Percentiles rank a stretch among this genome's conserved stretches.
Evolutionary conservation across 495 filamentous ascomycete species (phyloP).

Genomic region (Penicillium coffeae): DNA sequence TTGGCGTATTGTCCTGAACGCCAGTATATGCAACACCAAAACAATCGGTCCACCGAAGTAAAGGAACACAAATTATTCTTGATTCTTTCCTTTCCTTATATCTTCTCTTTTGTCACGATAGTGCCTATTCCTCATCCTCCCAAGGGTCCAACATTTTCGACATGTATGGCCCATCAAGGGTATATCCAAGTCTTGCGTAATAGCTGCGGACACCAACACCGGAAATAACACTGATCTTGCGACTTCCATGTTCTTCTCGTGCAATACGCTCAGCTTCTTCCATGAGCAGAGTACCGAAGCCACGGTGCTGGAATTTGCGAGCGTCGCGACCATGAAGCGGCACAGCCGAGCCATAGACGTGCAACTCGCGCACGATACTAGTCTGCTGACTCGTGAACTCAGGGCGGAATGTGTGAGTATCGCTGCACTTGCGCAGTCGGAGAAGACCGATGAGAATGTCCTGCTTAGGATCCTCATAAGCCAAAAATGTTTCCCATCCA

Average conservation of each 20-base stretch:
- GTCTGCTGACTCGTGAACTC: constrained; percentile 84
- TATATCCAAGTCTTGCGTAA: constrained; percentile 89
- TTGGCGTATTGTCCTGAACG: constrained; percentile 9
- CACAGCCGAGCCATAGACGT: constrained; percentile 95
- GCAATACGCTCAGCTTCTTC: constrained; percentile 96
- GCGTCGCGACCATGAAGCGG: constrained; percentile 91
- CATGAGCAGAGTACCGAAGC: constrained; percentile 94
- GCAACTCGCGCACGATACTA: constrained; percentile 87
- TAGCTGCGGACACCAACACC: constrained; percentile 93
- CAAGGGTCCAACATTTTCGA: constrained; percentile 59
- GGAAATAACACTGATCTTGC: constrained; percentile 92
- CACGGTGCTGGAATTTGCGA: constrained; percentile 96
- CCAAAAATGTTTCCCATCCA: constrained; percentile 97
- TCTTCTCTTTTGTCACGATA: background rate
- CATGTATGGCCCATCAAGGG: constrained; percentile 88
- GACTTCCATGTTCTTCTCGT: constrained; percentile 84
- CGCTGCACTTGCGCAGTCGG: constrained; percentile 83
- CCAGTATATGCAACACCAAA: constrained; percentile 10
- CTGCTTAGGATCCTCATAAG: constrained; percentile 97
- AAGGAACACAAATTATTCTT: background rate
- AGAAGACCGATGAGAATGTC: constrained; percentile 94
- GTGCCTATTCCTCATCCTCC: constrained; percentile 40
- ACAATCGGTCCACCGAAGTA: too few relatives aligned
- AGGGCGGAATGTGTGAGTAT: constrained; percentile 82
- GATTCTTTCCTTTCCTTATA: background rate